Evolutionary conservation across 2,329 filamentous ascomycete genomes (phyloP).

Genomic region (Dactylonectria macrodidyma): DNA sequence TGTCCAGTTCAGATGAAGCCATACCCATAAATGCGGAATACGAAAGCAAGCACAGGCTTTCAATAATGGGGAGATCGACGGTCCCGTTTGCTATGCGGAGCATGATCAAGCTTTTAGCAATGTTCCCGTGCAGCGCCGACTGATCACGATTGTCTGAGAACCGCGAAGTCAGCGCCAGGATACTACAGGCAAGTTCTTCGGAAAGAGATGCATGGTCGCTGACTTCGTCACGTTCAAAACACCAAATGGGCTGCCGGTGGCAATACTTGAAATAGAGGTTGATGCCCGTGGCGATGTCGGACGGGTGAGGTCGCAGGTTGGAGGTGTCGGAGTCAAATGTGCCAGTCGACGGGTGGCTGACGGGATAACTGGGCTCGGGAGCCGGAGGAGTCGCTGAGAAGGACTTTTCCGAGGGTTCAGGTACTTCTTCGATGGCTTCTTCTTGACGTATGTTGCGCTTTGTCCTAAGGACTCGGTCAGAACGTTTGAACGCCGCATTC

Average conservation of each 20-base stretch:
- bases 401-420: conserved; percentile 53
- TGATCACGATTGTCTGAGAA: conserved; percentile 55
- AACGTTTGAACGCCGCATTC: conserved; percentile 34
- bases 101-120: conserved; percentile 61
- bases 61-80: conserved; percentile 64
- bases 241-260: conserved; percentile 62
- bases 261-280: conserved; percentile 60
- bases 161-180: conserved; percentile 57
- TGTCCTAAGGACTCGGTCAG: conserved; percentile 52
- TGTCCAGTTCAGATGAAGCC: not conserved
- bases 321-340: conserved; percentile 48
- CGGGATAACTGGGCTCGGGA: conserved; percentile 42
- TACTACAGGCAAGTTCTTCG: conserved; percentile 59
- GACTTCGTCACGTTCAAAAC: conserved; percentile 60
- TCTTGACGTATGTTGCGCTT: conserved; percentile 47
- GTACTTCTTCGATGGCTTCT: conserved; percentile 50
- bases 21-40: conserved; percentile 66
- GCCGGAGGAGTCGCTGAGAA: conserved; percentile 50
- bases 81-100: conserved; percentile 65
- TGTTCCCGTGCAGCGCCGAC: conserved; percentile 54
- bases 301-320: conserved; percentile 47
- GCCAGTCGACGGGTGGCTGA: conserved; percentile 44
- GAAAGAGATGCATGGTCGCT: conserved; percentile 52
- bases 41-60: conserved; percentile 65
- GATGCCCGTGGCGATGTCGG: conserved; percentile 55